Conservation (phyloP, 805 yeast species). For the Lipomyces spencermartinsiae region DNA sequence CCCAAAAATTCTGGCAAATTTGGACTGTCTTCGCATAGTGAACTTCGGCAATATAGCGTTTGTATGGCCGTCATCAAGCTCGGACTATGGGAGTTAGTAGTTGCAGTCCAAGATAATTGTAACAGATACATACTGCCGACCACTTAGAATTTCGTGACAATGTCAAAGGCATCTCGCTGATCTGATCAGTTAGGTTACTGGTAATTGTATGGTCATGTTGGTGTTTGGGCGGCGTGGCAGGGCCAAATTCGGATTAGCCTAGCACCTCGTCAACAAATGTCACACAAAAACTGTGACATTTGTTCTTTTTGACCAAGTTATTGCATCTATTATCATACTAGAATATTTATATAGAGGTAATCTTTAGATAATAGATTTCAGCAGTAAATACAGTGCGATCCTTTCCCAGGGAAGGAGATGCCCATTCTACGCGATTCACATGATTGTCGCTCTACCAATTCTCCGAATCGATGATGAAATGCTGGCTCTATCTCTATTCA, state of each 20-base stretch:
- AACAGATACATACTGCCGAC: not conserved
- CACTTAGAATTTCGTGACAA: not conserved
- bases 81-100: not conserved
- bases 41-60: not conserved
- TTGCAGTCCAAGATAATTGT: not conserved
- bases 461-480: too few relatives aligned
- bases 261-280: too few relatives aligned
- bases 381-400: too few relatives aligned
- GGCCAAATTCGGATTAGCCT: not conserved
- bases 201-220: not conserved
- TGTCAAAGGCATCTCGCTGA: not conserved
- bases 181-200: not conserved
- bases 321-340: too few relatives aligned
- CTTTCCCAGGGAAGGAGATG: too few relatives aligned
- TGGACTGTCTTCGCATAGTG: not conserved
- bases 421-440: too few relatives aligned
- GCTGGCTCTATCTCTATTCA: too few relatives aligned
- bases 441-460: too few relatives aligned
- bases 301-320: too few relatives aligned
- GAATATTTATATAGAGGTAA: too few relatives aligned
- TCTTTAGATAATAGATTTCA: too few relatives aligned
- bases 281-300: too few relatives aligned
- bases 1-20: not conserved
- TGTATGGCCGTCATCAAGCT: not conserved
- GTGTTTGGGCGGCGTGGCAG: not conserved